These are phyloP conservation scores for Sanguinoderma infundibulare DNA, from an alignment of 1,284 basidiomycete species.

Conservation along the genomic window DNA sequence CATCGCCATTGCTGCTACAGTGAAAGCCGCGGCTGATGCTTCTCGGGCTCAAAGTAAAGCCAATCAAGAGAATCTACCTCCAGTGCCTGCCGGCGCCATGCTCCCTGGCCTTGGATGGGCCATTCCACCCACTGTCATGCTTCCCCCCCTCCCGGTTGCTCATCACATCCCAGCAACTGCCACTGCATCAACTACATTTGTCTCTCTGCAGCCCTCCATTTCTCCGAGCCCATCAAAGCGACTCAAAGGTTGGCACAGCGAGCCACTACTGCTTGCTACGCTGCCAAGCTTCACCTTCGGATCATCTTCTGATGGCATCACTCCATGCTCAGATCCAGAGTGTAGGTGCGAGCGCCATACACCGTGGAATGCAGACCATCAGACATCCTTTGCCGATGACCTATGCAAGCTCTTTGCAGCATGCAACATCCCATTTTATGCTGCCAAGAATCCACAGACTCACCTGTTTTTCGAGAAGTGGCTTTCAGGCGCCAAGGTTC, in stretches of 20 bases:
- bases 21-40: too few relatives aligned
- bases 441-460: constrained; percentile 29
- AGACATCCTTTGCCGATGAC: constrained; percentile 11
- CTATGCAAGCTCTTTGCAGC: constrained; percentile 26
- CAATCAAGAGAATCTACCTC: too few relatives aligned
- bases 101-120: too few relatives aligned
- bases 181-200: too few relatives aligned
- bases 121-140: too few relatives aligned
- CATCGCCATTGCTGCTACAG: too few relatives aligned
- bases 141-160: too few relatives aligned
- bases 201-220: too few relatives aligned
- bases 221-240: too few relatives aligned
- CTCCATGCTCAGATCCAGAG: not conserved
- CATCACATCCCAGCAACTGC: too few relatives aligned
- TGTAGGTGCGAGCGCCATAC: constrained; percentile 1
- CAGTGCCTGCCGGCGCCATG: too few relatives aligned
- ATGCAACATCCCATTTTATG: constrained; percentile 27
- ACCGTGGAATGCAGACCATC: not conserved
- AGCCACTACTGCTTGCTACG: not conserved
- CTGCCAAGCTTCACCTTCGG: not conserved
- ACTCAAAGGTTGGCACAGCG: not conserved
- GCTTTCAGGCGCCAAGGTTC: constrained; percentile 29
- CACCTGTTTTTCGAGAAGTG: constrained; percentile 30
- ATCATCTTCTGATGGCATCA: not conserved
- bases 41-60: too few relatives aligned